Base-by-base conservation (phyloP, 768 basidiomycete species). In the Agrocybe chaxingu region DNA sequence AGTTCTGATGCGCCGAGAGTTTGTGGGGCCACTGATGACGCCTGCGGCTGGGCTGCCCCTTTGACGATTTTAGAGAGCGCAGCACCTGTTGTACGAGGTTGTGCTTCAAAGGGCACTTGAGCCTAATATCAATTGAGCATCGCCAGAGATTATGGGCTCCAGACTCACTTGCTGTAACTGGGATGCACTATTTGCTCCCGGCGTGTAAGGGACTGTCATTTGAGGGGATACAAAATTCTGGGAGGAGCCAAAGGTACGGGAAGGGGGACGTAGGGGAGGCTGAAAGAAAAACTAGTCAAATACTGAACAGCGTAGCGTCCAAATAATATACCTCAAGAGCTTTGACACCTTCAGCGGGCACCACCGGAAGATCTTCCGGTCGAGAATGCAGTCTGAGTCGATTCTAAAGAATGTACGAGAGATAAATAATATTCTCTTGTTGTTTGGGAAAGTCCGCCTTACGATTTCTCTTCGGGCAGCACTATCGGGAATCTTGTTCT, bases 391-490 rank as follows among this genome's bases (percentile, higher is more conserved):
- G 50, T 54, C 56, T 61, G 32, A 56, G 24, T 12, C 57, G 57
- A 39, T 56, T 63, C 59, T 59, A 29, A 24, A 24, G 24, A 24
- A 36, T 47, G 31, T 38, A 29, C 11, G 36, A 9, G 19, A 35
- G 40, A 35, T 37, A 33, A 46, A 8, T 29, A 32, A 35, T 16
- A 30, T 42, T 38, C 4, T 13, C 12, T 36, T 31, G 31, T 40
- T 6, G 5, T 13, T 24, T 42, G 1, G 5, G 36, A 30, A 31
- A 9, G n/a, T 38, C 11, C 30, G 1, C 41, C 62, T 54, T 44
- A 63, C 62, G 10, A 57, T 58, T 48, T 63, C 62, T 50, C 55
- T 51, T 34, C 60, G 55, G 9, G 35, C 12, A 31, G 47, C 45
- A 16, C 34, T 42, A 30, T 54, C 51, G 12, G 40, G 35, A 6